Conservation (phyloP, 2,329 filamentous ascomycete species). For the Plectosphaerella plurivora region DNA sequence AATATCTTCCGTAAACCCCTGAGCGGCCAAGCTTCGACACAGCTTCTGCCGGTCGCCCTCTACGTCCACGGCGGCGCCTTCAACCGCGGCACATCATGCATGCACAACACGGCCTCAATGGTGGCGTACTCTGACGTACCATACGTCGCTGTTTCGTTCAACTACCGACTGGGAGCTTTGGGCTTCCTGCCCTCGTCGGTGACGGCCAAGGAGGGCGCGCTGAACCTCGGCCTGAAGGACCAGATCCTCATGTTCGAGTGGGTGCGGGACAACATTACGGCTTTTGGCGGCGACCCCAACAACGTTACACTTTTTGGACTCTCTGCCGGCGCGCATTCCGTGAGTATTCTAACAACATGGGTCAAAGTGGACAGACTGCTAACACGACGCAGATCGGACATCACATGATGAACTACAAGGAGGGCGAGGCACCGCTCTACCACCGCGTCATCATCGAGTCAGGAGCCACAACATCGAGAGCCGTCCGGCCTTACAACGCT, state of each 20-base stretch:
- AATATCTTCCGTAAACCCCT: conserved; percentile 39
- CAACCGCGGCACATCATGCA: conserved; percentile 46
- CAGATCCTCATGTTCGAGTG: conserved; percentile 55
- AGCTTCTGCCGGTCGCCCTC: conserved; percentile 41
- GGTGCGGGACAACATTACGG: conserved; percentile 54
- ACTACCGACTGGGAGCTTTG: conserved; percentile 61
- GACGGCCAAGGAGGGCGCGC: conserved; percentile 46
- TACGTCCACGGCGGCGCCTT: conserved; percentile 63
- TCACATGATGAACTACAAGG: conserved; percentile 50
- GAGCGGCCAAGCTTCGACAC: conserved; percentile 1
- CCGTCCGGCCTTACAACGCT: conserved; percentile 49
- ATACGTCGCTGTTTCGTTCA: conserved; percentile 55
- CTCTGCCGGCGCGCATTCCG: conserved; percentile 60
- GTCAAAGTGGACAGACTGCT: no score
- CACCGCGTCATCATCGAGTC: conserved; percentile 53
- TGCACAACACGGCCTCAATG: conserved; percentile 58
- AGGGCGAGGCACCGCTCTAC: conserved; percentile 38
- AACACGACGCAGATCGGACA: conserved; percentile 52
- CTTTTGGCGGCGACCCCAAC: conserved; percentile 55
- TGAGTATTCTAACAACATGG: conserved; percentile 19
- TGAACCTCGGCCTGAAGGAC: conserved; percentile 63
- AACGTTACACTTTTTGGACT: conserved; percentile 59
- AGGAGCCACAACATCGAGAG: conserved; percentile 50
- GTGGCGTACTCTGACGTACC: conserved; percentile 49
- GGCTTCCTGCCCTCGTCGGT: conserved; percentile 61